phyloP scores from a whole-genome alignment of 805 yeast genomes.

The Vanderwaltozyma verrucispora region DNA sequence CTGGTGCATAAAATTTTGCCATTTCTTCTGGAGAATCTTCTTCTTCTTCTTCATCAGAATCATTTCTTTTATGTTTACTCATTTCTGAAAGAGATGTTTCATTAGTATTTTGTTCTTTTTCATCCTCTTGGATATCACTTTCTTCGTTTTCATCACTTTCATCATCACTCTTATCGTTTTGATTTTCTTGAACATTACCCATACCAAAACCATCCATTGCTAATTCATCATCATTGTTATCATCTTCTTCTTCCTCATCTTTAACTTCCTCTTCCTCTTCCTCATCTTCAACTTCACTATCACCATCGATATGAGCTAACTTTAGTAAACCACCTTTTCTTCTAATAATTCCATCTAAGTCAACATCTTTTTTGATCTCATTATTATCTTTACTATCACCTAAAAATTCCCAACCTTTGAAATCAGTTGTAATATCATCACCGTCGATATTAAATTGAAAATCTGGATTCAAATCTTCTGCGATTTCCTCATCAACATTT shows the following conservation, averaged over 20 bases:
- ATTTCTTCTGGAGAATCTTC: slow-evolving; percentile 62
- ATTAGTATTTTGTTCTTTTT: slow-evolving; percentile 20
- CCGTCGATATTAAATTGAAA: slow-evolving; percentile 63
- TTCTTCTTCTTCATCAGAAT: slow-evolving; percentile 17
- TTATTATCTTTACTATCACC: slow-evolving; percentile 27
- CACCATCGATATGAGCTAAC: slow-evolving; percentile 36
- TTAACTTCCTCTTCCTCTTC: slow-evolving; percentile 38
- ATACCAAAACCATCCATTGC: slow-evolving; percentile 32
- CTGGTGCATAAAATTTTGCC: slow-evolving; percentile 62
- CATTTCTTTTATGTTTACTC: slow-evolving; percentile 14
- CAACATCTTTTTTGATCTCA: slow-evolving; percentile 48
- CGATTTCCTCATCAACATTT: slow-evolving; percentile 29
- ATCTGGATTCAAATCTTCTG: slow-evolving; percentile 60
- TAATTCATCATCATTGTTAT: slow-evolving; percentile 26
- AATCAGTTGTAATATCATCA: slow-evolving; percentile 35
- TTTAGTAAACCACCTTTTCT: slow-evolving; percentile 72
- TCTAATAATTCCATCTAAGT: slow-evolving; percentile 77
- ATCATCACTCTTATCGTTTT: slow-evolving; percentile 23
- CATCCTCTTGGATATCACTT: slow-evolving; percentile 16
- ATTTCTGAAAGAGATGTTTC: too few species aligned
- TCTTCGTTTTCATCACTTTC: slow-evolving; percentile 25
- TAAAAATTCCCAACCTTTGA: slow-evolving; percentile 81
- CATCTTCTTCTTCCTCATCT: slow-evolving; percentile 26
- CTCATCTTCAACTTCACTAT: slow-evolving; percentile 30
- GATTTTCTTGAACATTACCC: slow-evolving; percentile 25